Conservation (phyloP, 139 green algal species). For the Tetradesmus lagerheimii region DNA sequence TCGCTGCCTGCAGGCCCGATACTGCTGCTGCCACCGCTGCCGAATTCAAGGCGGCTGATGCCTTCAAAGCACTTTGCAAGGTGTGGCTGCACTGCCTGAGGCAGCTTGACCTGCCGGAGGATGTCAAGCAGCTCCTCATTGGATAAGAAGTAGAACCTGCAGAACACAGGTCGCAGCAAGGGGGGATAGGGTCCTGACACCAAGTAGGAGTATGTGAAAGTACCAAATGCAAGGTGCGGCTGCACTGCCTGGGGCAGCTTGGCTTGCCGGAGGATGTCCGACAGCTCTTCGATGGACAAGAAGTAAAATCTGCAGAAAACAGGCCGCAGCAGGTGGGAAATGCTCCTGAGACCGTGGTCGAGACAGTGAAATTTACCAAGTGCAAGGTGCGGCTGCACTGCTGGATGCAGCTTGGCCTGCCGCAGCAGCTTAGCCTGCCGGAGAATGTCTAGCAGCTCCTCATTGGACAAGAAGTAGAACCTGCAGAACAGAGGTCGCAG, state of each 20-base stretch:
- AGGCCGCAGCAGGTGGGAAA: too few relatives aligned
- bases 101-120: slow-evolving; percentile 82
- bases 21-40: slow-evolving; percentile 61
- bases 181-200: too few relatives aligned
- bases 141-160: slow-evolving; percentile 83
- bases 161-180: not conserved
- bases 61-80: slow-evolving; percentile 93
- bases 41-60: slow-evolving; percentile 85
- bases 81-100: slow-evolving; percentile 88
- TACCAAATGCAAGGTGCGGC: too few relatives aligned
- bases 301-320: too few relatives aligned
- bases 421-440: too few relatives aligned
- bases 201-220: too few relatives aligned
- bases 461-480: slow-evolving; percentile 89
- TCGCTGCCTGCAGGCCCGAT: not conserved
- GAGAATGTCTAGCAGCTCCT: slow-evolving; percentile 92
- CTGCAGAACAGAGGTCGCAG: not conserved
- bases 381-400: slow-evolving; percentile 90
- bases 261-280: too few relatives aligned
- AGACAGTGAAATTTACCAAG: too few relatives aligned
- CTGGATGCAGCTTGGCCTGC: slow-evolving; percentile 82
- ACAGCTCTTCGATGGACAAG: too few relatives aligned
- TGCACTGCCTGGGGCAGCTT: too few relatives aligned
- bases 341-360: too few relatives aligned
- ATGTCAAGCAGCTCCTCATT: slow-evolving; percentile 94